Conservation (phyloP, 2,329 filamentous ascomycete species). For the Nemania bipapillata region DNA sequence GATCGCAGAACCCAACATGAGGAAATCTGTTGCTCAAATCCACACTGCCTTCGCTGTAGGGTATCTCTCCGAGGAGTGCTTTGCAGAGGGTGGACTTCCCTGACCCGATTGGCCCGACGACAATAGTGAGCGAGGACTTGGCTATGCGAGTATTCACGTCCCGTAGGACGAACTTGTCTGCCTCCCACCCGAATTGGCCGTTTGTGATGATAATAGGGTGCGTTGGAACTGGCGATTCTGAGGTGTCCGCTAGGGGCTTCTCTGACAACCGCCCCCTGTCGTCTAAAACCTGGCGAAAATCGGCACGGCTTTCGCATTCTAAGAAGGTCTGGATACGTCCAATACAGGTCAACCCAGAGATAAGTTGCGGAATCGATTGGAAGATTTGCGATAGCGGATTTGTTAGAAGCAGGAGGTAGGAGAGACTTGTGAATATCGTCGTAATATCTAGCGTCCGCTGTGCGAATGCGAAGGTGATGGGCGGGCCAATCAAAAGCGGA, state of each 20-base stretch:
- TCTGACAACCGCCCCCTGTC: not conserved
- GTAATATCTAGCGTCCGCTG: conserved; percentile 50
- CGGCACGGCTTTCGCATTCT: conserved; percentile 43
- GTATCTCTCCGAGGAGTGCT: conserved; percentile 54
- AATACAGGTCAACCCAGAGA: conserved; percentile 48
- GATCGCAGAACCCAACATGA: conserved; percentile 54
- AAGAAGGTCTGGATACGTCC: conserved; percentile 56
- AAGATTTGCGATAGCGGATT: conserved; percentile 56
- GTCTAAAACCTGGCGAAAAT: conserved; percentile 40
- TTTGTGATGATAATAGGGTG: conserved; percentile 34
- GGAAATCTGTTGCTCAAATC: conserved; percentile 38
- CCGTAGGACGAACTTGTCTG: conserved; percentile 45
- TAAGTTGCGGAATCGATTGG: conserved; percentile 40
- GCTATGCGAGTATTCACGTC: conserved; percentile 52
- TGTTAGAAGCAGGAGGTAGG: conserved; percentile 55
- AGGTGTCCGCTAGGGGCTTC: not conserved
- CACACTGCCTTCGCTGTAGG: conserved; percentile 46
- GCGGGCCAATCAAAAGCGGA: conserved; percentile 52
- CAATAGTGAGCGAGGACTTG: conserved; percentile 52
- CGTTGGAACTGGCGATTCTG: too few relatives aligned
- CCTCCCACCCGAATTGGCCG: conserved; percentile 53
- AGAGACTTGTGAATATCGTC: conserved; percentile 57
- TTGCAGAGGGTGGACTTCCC: conserved; percentile 60
- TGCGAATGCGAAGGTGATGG: conserved; percentile 55
- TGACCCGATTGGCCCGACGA: conserved; percentile 58